Base-by-base conservation (phyloP, 169 alveolate genomes). In the Besnoitia besnoiti region DNA sequence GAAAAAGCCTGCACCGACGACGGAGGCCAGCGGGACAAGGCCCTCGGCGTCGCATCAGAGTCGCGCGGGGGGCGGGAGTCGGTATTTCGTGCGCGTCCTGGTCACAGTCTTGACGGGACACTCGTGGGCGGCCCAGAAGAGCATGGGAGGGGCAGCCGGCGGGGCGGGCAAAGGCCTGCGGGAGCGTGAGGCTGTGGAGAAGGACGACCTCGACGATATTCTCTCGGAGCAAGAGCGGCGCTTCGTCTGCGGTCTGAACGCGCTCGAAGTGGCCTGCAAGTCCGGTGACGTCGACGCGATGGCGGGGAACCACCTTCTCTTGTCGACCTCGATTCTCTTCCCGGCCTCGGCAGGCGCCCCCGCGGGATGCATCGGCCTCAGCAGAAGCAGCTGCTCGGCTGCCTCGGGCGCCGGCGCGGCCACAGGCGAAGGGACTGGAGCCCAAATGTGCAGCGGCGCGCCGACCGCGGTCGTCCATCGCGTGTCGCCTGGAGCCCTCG, bases 401-500 rank as follows among this genome's bases (percentile, higher is more conserved):
- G 44, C 37, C 87, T 77, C 49, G 40, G 37, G 5, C 50, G 49
- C 50, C 40, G 44, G 85, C 37, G 85, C 21, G 37, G 30, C 50
- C 49, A 12, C 87, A 14, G 80, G n/a, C n/a, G n/a, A n/a, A n/a
- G n/a, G n/a, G n/a, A 14, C 30, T 50, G 10, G 44, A 3, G 44
- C 7, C 44, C 80, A 33, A 42, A 37, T 67, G 46, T 35, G 46
- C 80, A 35, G 40, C 10, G 62, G 62, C 30, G 76, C 80, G 24
- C 47, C 80, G 21, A 35, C 80, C 44, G 80, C 80, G 24, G 80
- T 33, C 87, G 87, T 49, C 37, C 73, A 37, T 24, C 76, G 77
- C n/a, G 80, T 85, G 35, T 21, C 79, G 39, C 77, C 94, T 3
- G 93, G 92, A 30, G 84, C 90, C 92, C 85, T 92, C 40, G 95